Base-by-base conservation (phyloP, 495 filamentous ascomycete species). In the Annulohypoxylon nitens region DNA sequence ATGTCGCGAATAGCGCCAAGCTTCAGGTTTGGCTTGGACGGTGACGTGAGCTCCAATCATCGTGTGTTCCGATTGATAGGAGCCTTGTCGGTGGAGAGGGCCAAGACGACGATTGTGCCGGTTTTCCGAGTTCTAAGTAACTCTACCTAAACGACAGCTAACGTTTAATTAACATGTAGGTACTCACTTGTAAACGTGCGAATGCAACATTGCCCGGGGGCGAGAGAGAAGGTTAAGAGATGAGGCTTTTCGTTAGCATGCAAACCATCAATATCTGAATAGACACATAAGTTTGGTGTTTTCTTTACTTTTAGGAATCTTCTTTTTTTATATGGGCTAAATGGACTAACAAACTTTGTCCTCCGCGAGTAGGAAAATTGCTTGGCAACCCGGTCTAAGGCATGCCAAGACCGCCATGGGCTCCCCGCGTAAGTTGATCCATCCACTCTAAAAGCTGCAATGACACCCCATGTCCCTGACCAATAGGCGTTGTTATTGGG, bases 71-170 rank as follows among this genome's bases (percentile, higher is more conserved):
- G 71, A 43, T 59, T 59, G 61, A 60, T 54, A 70, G 47, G 71
- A 59, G 71, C 67, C 63, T 74, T 70, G 63, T 70, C 71, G 67
- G 71, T 74, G 71, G 71, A 63, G 71, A 70, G 61, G 33, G 71
- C 71, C 71, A 74, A 74, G 71, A 70, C 66, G 41, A 53, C 62
- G 50, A n/a, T 25, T 61, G 71, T 74, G 71, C 71, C 71, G 71
- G 71, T 70, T 74, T 74, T 74, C 71, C 71, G 71, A 67, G 61
- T 48, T 47, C 43, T 45, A 37, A 66, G 54, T 18, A 23, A 33
- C 61, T 64, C 51, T 50, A 58, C 47, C 33, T 64, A 33, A 59
- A 41, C 11, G 59, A 53, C 25, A 47, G 39, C 8, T 48, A 25
- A n/a, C 16, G 50, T 39, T 36, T 36, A 39, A 58, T 39, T 6